These are phyloP conservation scores for Acacia melanoxylon DNA, from an alignment of 306 rosid genomes.

Conservation along the genomic window DNA sequence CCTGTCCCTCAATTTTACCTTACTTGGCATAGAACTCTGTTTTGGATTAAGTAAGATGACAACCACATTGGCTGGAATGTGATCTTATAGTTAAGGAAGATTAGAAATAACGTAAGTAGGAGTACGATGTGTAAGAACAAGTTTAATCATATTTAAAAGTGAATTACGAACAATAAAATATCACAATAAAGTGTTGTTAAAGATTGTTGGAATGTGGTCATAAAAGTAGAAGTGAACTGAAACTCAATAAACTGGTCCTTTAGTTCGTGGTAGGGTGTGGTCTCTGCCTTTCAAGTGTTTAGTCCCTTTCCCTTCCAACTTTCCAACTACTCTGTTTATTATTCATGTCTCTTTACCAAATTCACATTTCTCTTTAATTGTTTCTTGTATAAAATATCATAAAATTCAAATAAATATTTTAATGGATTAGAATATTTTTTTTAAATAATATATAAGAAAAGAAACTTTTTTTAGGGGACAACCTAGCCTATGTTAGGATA, in stretches of 20 bases:
- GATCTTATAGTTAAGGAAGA: too few relatives aligned
- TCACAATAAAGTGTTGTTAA: neutral
- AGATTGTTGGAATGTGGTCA: neutral
- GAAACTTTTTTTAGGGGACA: neutral
- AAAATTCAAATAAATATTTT: neutral
- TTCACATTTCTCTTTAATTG: neutral
- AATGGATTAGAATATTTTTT: neutral
- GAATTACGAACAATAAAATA: too few relatives aligned
- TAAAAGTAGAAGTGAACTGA: neutral
- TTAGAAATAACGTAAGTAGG: too few relatives aligned
- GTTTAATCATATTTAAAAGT: too few relatives aligned
- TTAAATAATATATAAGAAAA: neutral
- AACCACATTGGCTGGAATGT: too few relatives aligned
- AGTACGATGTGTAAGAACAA: too few relatives aligned
- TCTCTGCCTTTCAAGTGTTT: neutral
- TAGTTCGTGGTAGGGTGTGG: neutral
- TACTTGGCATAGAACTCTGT: too few relatives aligned
- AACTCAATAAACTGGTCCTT: neutral
- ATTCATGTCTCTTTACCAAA: neutral
- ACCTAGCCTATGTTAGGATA: neutral
- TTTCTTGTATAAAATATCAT: neutral
- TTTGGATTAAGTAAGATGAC: too few relatives aligned
- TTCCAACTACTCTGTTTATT: neutral
- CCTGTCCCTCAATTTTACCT: too few relatives aligned
- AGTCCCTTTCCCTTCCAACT: conserved; percentile 21